A percentile compares a stretch with the other conserved stretches of the same genome.
Evolutionary conservation across 768 basidiomycete species (phyloP).

Genomic region (Phallus indusiatus): DNA sequence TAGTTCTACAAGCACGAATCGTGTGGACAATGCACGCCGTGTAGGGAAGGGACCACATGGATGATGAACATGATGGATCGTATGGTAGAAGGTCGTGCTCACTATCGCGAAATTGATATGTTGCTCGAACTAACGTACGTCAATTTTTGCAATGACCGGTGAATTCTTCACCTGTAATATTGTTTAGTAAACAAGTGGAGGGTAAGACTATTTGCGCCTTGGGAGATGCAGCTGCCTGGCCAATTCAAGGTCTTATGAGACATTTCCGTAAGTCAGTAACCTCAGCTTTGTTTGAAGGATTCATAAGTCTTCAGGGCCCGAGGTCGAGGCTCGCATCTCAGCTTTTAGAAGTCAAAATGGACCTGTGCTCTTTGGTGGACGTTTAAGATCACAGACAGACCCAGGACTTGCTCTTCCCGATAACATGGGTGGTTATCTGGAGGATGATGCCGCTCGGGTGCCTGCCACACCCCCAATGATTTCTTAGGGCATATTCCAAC

Average conservation of each 20-base stretch:
- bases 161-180: not conserved
- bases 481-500: not conserved
- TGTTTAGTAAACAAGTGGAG: constrained; percentile 81
- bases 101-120: constrained; percentile 96
- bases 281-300: not conserved
- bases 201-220: constrained; percentile 95
- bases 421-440: constrained; percentile 50
- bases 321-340: constrained; percentile 83
- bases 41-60: constrained; percentile 94
- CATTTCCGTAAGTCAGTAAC: constrained; percentile 62
- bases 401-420: constrained; percentile 66
- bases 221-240: constrained; percentile 97
- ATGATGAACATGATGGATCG: constrained; percentile 99
- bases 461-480: not conserved
- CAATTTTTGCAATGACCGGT: not conserved
- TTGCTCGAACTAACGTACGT: constrained; percentile 83
- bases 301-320: constrained; percentile 36
- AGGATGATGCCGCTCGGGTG: constrained; percentile 15
- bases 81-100: constrained; percentile 84
- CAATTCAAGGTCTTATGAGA: constrained; percentile 94
- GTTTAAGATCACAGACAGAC: constrained; percentile 57
- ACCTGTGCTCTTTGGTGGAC: constrained; percentile 82
- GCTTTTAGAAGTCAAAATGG: constrained; percentile 69
- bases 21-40: constrained; percentile 95
- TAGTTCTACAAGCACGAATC: constrained; percentile 99